These are phyloP conservation scores for Pinguiococcus pyrenoidosus DNA, from an alignment of 108 stramenopile genomes.

Conservation along the genomic window DNA sequence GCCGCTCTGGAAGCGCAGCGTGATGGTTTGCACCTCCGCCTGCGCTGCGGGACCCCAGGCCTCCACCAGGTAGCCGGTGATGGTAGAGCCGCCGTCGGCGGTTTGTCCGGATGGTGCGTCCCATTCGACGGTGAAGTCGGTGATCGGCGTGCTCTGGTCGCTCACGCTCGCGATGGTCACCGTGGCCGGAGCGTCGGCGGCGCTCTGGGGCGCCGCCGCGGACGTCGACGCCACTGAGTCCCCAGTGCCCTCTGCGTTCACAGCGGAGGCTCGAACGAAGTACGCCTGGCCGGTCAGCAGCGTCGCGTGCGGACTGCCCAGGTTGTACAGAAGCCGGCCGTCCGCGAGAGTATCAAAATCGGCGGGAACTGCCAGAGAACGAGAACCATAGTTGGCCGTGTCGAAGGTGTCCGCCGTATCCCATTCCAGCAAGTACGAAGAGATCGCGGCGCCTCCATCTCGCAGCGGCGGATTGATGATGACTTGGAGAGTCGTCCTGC, in stretches of 20 bases:
- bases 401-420: conserved; percentile 36
- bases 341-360: conserved; percentile 8
- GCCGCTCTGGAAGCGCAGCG: background rate
- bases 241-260: too few species aligned
- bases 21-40: conserved; percentile 11
- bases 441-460: conserved; percentile 47
- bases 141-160: conserved; percentile 24
- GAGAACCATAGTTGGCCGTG: too few species aligned
- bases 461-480: conserved; percentile 39
- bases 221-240: too few species aligned
- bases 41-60: conserved; percentile 48
- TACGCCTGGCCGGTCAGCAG: conserved; percentile 40
- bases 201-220: background rate
- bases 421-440: conserved; percentile 38
- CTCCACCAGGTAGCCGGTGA: conserved; percentile 48
- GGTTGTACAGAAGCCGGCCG: conserved; percentile 20
- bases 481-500: conserved; percentile 43
- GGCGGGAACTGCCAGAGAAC: too few species aligned
- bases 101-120: conserved; percentile 2
- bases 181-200: background rate
- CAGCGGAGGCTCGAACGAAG: conserved; percentile 44
- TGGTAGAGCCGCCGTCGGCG: conserved; percentile 7
- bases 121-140: conserved; percentile 42
- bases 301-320: too few species aligned
- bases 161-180: background rate